Base-by-base conservation (phyloP, 176 grass and related monocot genomes). In the Phoenix roebelenii region DNA sequence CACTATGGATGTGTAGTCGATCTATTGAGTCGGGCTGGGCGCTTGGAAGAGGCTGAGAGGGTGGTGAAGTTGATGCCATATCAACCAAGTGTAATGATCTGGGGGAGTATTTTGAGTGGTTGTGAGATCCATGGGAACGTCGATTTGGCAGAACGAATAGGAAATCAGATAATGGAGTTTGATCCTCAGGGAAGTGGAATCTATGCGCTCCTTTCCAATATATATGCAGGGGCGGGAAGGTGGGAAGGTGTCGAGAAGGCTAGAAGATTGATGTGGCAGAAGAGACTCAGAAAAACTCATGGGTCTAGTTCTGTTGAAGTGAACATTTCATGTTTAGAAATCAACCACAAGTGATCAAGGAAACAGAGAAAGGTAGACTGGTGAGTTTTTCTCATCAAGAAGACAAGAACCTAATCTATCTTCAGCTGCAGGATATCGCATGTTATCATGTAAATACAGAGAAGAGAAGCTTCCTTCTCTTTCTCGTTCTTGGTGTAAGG, bases 121-220 rank as follows among this genome's bases (percentile, higher is more conserved):
- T 65, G 62, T 44, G 49, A 52, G 18, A 51, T 52, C 49, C 62
- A 65, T 52, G 62, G 62, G 4, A 22, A 65, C 26, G 15, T 52
- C 3, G 49, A 9, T 25, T 0, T 65, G 32, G 75, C 54, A 15
- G 76, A 66, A 58, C 70, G 71, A 63, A 71, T 79, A 69, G 75
- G 61, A 19, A 72, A 23, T 15, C 49, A 18, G 60, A 19, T 79
- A 16, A 14, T 54, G 59, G 81, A 79, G 70, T 54, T 84, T 7
- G 64, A 79, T 49, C 81, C 71, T 22, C 59, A 66, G 59, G 77
- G 67, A 57, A 68, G 80, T 39, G 74, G 75, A 28, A 59, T 50
- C 14, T 84, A 78, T 66, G 81, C 79, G 17, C 66, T 71, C 25
- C 51, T 84, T 60, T 77, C 75, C n/a, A 79, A 69, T 54, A 79